Percentiles rank a stretch among this genome's conserved stretches.
phyloP scores from a whole-genome alignment of 306 rosid species.

The Cicer chorassanicum region DNA sequence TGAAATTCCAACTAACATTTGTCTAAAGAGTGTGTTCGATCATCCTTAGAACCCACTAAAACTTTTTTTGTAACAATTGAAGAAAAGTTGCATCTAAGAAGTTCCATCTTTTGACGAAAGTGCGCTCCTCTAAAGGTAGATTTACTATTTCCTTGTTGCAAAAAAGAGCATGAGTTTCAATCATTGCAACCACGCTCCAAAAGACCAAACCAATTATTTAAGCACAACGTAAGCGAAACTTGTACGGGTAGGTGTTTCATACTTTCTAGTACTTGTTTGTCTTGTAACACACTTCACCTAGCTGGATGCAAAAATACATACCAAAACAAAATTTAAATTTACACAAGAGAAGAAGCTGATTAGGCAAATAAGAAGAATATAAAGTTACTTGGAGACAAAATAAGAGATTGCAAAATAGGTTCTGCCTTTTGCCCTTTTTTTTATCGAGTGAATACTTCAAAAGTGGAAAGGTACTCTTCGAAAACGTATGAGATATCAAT shows the following conservation, averaged over 20 bases:
- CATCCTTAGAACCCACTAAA: too few relatives aligned
- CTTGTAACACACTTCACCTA: not conserved
- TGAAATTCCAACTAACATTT: too few relatives aligned
- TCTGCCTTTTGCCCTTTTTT: not conserved
- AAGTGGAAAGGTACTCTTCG: too few relatives aligned
- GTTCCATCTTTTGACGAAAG: not conserved
- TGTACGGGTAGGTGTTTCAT: not conserved
- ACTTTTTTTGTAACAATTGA: not conserved
- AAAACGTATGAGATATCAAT: too few relatives aligned
- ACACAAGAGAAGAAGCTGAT: not conserved
- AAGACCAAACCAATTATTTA: not conserved
- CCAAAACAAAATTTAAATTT: not conserved
- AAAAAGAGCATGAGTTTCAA: not conserved
- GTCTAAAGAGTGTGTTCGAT: too few relatives aligned
- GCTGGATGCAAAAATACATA: not conserved
- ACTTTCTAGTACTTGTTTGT: not conserved
- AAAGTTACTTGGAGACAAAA: not conserved
- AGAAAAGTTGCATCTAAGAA: not conserved
- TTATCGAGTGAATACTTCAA: too few relatives aligned
- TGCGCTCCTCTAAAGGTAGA: not conserved
- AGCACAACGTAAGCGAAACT: not conserved
- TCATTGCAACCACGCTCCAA: conserved; percentile 13
- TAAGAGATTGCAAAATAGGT: not conserved
- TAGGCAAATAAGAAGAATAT: not conserved
- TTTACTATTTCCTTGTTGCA: not conserved